Base-by-base conservation (phyloP, 169 alveolate species). In the Eimeria praecox region DNA sequence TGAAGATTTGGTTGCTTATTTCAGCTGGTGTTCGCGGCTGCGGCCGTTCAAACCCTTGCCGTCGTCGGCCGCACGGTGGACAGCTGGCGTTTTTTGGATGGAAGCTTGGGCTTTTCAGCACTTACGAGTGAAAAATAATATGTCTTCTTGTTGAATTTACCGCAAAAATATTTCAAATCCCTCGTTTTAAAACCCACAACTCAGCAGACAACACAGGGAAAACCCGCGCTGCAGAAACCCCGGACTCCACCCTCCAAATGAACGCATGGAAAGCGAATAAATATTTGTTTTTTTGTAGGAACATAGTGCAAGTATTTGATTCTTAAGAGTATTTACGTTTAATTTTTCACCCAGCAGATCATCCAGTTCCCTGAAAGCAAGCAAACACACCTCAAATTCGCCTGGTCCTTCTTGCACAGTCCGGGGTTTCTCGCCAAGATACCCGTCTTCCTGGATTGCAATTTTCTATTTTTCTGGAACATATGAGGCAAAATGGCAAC, bases 401-500 rank as follows among this genome's bases (percentile, higher is more conserved):
- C 59, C 59, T 56, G 66, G 24, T 5, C 66, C 66, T 16, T 56
- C 66, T 56, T 5, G 4, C 66, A 27, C 24, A 5, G 66, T 56
- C 20, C 20, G 8, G n/a, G 66, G 24, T 5, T 16, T 16, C 27
- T 56, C 5, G 20, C 66, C 10, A 27, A 56, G 27, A 56, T 14
- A 14, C 4, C 27, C 66, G 24, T 56, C 27, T 56, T 16, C 8
- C 27, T 69, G 12, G 33, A 0, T 35, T 6, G 80, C 42, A n/a
- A n/a, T 20, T 12, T 69, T 69, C 46, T 44, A 0, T 30, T 30
- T 69, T 35, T 69, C 30, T 69, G 0, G 40, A 35, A 5, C 20
- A 35, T 22, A 5, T 69, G 46, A 27, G 30, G 46, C n/a, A 78
- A 78, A 44, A 92, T 92, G 95, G 95, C 95, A 38, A 92, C 85